Evolutionary conservation across 1,284 basidiomycete species (phyloP).

Genomic region (Ustilago shanxiensis): DNA sequence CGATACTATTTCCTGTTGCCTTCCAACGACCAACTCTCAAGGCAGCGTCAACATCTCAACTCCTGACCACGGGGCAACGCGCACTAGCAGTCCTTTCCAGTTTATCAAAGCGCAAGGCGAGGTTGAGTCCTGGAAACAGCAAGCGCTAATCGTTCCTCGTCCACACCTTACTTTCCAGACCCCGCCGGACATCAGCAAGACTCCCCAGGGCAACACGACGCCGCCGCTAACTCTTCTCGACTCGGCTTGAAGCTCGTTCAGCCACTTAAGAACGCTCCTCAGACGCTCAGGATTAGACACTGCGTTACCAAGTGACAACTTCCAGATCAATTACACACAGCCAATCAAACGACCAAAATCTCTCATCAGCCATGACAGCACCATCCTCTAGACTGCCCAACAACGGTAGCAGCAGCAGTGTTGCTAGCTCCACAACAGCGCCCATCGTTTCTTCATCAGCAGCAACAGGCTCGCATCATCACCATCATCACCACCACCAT

Average conservation of each 20-base stretch:
- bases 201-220: too few species aligned
- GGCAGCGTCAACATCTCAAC: too few species aligned
- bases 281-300: background rate
- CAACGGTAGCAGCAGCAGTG: slow-evolving; percentile 43
- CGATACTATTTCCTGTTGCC: too few species aligned
- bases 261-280: background rate
- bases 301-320: background rate
- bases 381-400: slow-evolving; percentile 23
- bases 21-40: too few species aligned
- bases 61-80: background rate
- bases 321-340: background rate
- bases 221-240: too few species aligned
- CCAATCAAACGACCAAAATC: background rate
- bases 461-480: slow-evolving; percentile 13
- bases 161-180: too few species aligned
- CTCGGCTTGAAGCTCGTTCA: too few species aligned
- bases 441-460: slow-evolving; percentile 9
- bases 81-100: background rate
- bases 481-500: slow-evolving; percentile 49
- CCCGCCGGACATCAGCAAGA: too few species aligned
- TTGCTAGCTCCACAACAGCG: slow-evolving; percentile 24
- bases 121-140: background rate
- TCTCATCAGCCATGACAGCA: slow-evolving; percentile 8
- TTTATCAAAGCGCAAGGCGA: background rate
- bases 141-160: background rate